Conservation (phyloP, 148 eudicot species). For the Pouteria glomerata region DNA sequence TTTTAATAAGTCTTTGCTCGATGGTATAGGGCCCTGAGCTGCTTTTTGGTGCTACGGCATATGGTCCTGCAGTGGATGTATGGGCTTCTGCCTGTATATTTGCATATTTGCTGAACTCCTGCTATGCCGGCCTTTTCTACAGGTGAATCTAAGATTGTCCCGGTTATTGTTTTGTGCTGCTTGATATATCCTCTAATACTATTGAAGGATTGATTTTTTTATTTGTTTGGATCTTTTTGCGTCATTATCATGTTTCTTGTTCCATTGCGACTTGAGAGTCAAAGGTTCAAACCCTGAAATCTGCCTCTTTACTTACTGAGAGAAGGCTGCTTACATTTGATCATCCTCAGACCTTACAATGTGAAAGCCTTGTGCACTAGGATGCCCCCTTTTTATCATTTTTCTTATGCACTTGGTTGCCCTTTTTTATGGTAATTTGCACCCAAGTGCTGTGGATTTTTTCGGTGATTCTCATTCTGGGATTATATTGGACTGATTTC, state of each 20-base stretch:
- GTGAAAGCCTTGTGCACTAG: no score
- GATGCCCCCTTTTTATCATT: no score
- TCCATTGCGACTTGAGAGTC: no score
- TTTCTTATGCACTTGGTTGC: no score
- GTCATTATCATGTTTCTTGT: background rate
- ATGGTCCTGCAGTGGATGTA: conserved; percentile 96
- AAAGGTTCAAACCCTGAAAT: no score
- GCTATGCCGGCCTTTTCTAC: conserved; percentile 82
- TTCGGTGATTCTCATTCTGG: no score
- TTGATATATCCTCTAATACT: background rate
- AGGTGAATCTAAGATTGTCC: conserved; percentile 34
- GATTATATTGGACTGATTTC: no score
- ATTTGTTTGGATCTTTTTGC: background rate
- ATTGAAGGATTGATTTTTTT: background rate
- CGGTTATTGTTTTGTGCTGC: background rate
- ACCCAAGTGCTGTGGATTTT: no score
- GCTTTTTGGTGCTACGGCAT: conserved; percentile 91
- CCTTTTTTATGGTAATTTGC: no score
- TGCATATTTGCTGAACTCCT: conserved; percentile 96
- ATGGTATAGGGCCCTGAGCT: conserved; percentile 99
- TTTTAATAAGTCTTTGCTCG: conserved; percentile 79
- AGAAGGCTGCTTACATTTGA: no score
- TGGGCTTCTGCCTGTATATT: conserved; percentile 99
- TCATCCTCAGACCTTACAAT: no score
- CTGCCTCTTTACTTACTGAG: no score